A percentile compares a stretch with the other conserved stretches of the same genome.
Evolutionary conservation across 306 rosid species (phyloP).

Genomic region (Quercus ilex): DNA sequence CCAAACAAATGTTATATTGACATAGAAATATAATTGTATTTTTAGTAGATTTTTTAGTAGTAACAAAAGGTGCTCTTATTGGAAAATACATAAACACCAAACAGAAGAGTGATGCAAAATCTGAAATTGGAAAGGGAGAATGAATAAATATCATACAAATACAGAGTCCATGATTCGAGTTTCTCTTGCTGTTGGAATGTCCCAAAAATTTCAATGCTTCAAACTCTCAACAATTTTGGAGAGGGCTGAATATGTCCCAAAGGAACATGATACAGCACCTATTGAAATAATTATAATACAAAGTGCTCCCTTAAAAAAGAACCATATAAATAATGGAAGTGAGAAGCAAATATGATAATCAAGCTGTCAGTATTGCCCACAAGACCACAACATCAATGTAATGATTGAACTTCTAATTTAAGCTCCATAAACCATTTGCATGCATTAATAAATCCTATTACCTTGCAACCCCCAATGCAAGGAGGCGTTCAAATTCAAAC

Average conservation of each 20-base stretch:
- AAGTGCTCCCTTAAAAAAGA: constrained; percentile 43
- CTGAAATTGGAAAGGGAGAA: constrained; percentile 14
- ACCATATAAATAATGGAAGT: neutral
- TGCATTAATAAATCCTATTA: too few relatives aligned
- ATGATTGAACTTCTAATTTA: too few relatives aligned
- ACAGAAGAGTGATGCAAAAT: neutral
- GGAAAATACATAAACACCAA: neutral
- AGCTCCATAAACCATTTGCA: too few relatives aligned
- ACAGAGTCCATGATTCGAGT: neutral
- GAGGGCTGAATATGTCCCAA: constrained; percentile 82
- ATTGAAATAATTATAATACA: constrained; percentile 54
- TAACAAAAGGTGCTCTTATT: neutral
- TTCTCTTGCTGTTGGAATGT: neutral
- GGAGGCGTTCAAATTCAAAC: too few relatives aligned
- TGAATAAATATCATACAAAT: constrained; percentile 7
- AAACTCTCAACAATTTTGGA: constrained; percentile 57
- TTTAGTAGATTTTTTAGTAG: neutral
- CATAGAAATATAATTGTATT: too few relatives aligned
- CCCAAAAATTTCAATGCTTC: constrained; percentile 38
- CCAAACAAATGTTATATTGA: too few relatives aligned
- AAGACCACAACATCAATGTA: too few relatives aligned
- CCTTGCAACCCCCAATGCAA: too few relatives aligned
- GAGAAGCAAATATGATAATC: too few relatives aligned
- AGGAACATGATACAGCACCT: constrained; percentile 47
- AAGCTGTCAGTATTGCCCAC: too few relatives aligned